Evolutionary conservation across 2,329 filamentous ascomycete genomes (phyloP).

Genomic region (Cordyceps javanica): DNA sequence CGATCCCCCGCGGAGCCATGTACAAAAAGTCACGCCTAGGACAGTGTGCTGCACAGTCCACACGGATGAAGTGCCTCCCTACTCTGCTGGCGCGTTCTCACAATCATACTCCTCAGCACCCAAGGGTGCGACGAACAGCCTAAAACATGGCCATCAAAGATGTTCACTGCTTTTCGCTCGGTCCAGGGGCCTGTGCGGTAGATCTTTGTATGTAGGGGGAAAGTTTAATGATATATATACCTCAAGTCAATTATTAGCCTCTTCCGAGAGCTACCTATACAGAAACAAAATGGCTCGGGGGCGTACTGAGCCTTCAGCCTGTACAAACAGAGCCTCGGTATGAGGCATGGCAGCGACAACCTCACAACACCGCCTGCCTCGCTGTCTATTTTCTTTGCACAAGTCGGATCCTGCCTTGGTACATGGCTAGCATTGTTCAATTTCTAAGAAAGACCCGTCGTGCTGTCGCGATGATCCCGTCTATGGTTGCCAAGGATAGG

Average conservation of each 20-base stretch:
- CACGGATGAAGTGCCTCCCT: background rate
- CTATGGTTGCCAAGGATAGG: conserved; percentile 2
- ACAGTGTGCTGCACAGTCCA: background rate
- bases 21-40: background rate
- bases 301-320: background rate
- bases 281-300: background rate
- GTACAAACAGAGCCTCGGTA: background rate
- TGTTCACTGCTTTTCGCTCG: background rate
- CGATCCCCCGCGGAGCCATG: background rate
- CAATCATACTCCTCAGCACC: background rate
- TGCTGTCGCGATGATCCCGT: background rate
- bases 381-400: background rate
- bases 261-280: background rate
- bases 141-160: background rate
- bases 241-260: background rate
- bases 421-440: too few species aligned
- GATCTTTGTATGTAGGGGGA: background rate
- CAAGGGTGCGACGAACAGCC: background rate
- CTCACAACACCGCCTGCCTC: background rate
- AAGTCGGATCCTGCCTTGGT: too few species aligned
- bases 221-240: background rate
- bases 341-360: too few species aligned
- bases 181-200: too few species aligned
- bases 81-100: background rate
- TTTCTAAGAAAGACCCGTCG: background rate